These are phyloP conservation scores for Talaromyces rugulosus DNA, from an alignment of 2,329 filamentous ascomycete species.

Conservation along the genomic window DNA sequence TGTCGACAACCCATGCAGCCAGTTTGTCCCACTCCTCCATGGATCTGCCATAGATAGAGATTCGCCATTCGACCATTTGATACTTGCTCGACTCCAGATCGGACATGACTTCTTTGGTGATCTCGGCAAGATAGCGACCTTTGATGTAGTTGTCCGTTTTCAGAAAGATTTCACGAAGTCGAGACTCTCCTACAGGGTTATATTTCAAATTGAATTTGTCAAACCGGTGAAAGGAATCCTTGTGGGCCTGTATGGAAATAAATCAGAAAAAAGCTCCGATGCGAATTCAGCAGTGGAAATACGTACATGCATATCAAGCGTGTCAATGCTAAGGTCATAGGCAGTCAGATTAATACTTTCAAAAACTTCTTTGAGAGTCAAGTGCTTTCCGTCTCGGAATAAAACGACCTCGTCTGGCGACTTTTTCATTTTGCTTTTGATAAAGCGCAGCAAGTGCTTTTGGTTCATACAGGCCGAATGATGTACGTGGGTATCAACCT, in stretches of 20 bases:
- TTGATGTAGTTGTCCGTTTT: conserved; percentile 99
- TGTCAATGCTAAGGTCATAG: conserved; percentile 97
- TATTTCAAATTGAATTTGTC: conserved; percentile 99
- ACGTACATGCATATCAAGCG: conserved; percentile 93
- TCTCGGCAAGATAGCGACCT: conserved; percentile 91
- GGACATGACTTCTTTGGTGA: conserved; percentile 95
- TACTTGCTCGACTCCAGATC: conserved; percentile 99
- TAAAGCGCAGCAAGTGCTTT: conserved; percentile 95
- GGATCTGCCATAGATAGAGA: conserved; percentile 90
- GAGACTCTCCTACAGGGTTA: conserved; percentile 93
- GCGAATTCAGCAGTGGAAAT: conserved; percentile 1
- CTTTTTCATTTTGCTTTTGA: conserved; percentile 99
- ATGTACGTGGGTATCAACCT: conserved; percentile 98
- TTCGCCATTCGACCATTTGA: conserved; percentile 99
- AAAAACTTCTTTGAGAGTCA: conserved; percentile 91
- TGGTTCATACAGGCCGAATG: conserved; percentile 99
- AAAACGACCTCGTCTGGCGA: conserved; percentile 90
- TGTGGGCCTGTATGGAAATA: conserved; percentile 65
- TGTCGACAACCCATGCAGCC: conserved; percentile 94
- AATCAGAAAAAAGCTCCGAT: not conserved
- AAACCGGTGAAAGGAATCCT: conserved; percentile 96
- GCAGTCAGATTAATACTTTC: conserved; percentile 95
- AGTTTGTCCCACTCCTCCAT: conserved; percentile 97
- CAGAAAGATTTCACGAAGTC: conserved; percentile 93
- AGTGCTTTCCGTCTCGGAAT: conserved; percentile 83